Evolutionary conservation across 768 basidiomycete species (phyloP), one percentile per base, ranked within the genome.

Genomic region (Boletales sp.): DNA sequence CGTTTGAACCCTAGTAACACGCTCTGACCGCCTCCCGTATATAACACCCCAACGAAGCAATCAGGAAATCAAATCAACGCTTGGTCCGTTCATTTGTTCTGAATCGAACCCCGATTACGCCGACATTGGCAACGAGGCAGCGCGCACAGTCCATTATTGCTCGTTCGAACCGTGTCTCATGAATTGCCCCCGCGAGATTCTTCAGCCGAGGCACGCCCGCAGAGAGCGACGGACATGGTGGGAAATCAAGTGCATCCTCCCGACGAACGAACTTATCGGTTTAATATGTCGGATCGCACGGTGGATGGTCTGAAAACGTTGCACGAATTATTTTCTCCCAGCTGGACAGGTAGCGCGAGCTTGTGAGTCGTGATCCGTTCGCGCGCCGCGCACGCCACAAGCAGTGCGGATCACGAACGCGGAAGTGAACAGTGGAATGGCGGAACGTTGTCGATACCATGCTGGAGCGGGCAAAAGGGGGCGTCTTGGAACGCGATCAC

Each of bases 381-480:
- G 25, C 6, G 25, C 7, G 21, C 21, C 21, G 21, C 21, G 21
- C 21, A 21, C 21, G 21, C 21, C n/a, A 38, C 18, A 9, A 6
- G 37, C 37, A 38, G 37, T 39, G 52, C 57, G 57, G 51, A 59
- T 56, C 54, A 51, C 41, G n/a, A 50, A 59, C 19, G 31, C 50
- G 60, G 54, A 61, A 53, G 47, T 60, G 58, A 56, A 44, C 38
- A 19, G 8, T 38, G 12, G 18, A 39, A 39, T 19, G 38, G 38
- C 38, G n/a, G 19, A 34, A 34, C 33, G 33, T 28, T 6, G 7
- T 28, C 25, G 7, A 28, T 28, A 28, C 6, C 25, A 28, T 5
- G 7, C 25, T 5, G 25, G 25, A 28, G 25, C 25, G 25, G 25
- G 25, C 3, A 28, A 28, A 5, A 7, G 25, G 25, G 25, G 25